Conservation (phyloP, 305 asterid species). For the Fraxinus ornus region DNA sequence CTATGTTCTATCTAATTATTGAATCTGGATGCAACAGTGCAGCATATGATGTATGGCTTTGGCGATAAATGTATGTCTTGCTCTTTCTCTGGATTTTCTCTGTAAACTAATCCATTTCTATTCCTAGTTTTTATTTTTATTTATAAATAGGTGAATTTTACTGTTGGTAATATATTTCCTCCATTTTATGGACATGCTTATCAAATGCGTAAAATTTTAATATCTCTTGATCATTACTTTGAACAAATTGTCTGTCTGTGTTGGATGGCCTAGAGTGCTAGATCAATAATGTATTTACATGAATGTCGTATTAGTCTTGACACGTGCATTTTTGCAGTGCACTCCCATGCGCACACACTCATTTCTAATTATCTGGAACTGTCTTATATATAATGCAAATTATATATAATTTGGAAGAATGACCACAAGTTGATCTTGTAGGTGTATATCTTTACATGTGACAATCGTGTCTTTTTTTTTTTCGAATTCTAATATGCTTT, state of each 20-base stretch:
- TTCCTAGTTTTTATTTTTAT: not conserved
- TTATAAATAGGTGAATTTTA: not conserved
- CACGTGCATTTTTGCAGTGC: not conserved
- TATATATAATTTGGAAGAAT: not conserved
- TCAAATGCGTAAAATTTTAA: not conserved
- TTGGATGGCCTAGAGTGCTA: not conserved
- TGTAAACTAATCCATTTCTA: not conserved
- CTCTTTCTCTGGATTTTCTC: not conserved
- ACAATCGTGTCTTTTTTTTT: not conserved
- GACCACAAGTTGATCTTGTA: not conserved
- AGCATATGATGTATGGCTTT: conserved; percentile 94
- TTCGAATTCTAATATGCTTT: not conserved
- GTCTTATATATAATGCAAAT: not conserved
- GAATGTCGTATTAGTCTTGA: not conserved
- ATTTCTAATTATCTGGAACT: not conserved
- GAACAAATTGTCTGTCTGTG: not conserved
- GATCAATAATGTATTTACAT: not conserved
- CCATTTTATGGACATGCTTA: not conserved
- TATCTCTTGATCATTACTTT: not conserved
- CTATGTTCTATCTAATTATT: conserved; percentile 10
- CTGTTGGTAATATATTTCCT: not conserved
- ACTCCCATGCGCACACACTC: not conserved
- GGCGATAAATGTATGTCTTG: conserved; percentile 68
- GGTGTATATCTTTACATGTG: not conserved
- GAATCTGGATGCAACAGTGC: conserved; percentile 54